Evolutionary conservation across 1,139 yeast genomes (phyloP).

Genomic region (Taphrina flavorubra): DNA sequence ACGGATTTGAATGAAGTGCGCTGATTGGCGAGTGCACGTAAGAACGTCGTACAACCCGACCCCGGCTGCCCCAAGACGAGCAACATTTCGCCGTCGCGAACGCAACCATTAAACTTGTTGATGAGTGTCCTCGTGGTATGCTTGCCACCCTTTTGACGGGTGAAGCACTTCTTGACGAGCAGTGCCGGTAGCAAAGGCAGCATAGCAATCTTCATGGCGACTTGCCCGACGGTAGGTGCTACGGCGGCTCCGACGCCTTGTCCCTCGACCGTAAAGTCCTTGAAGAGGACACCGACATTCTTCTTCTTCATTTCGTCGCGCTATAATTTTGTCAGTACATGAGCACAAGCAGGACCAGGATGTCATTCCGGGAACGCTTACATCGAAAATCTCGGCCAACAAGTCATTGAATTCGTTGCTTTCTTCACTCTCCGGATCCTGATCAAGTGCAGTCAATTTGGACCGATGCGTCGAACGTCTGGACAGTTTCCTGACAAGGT

Average conservation of each 20-base stretch:
- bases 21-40: constrained; percentile 62
- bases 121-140: constrained; percentile 50
- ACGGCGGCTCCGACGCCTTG: constrained; percentile 61
- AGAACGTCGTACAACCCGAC: constrained; percentile 60
- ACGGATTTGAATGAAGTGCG: constrained; percentile 62
- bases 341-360: neutral
- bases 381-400: constrained; percentile 34
- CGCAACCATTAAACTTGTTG: constrained; percentile 55
- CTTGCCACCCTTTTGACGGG: constrained; percentile 9
- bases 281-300: constrained; percentile 58
- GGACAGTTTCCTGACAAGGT: constrained; percentile 25
- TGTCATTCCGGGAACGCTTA: neutral
- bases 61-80: constrained; percentile 70
- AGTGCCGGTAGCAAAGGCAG: constrained; percentile 26
- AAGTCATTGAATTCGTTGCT: constrained; percentile 31
- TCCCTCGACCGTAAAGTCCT: constrained; percentile 58
- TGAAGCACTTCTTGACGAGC: constrained; percentile 20
- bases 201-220: constrained; percentile 47
- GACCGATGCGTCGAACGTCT: constrained; percentile 25
- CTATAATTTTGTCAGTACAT: neutral
- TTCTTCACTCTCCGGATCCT: constrained; percentile 1
- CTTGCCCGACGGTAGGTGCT: constrained; percentile 59
- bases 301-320: constrained; percentile 41
- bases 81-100: constrained; percentile 61
- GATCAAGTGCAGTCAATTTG: neutral